Percentiles rank a stretch among this genome's conserved stretches.
Evolutionary conservation across 805 yeast genomes (phyloP).

Genomic region (Lipomyces kockii): DNA sequence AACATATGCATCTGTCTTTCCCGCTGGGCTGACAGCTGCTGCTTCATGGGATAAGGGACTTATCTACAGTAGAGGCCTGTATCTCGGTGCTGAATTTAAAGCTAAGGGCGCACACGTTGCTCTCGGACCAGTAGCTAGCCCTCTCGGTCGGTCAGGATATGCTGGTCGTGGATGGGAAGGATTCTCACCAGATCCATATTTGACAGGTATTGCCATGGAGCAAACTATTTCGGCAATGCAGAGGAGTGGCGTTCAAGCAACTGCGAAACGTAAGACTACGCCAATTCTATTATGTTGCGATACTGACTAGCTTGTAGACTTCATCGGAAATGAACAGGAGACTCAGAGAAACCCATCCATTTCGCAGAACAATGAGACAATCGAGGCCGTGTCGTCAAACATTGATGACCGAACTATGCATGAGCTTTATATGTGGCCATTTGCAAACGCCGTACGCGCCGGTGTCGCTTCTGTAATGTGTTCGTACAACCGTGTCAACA

Average conservation of each 20-base stretch:
- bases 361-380: constrained; percentile 38
- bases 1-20: constrained; percentile 59
- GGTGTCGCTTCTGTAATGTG: constrained; percentile 69
- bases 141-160: constrained; percentile 63
- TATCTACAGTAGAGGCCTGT: constrained; percentile 57
- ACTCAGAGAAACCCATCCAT: constrained; percentile 51
- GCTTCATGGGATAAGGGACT: constrained; percentile 61
- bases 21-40: constrained; percentile 62
- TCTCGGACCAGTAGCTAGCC: constrained; percentile 61
- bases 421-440: constrained; percentile 68
- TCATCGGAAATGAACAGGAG: constrained; percentile 67
- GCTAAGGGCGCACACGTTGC: constrained; percentile 20
- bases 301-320: constrained; percentile 39
- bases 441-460: constrained; percentile 63
- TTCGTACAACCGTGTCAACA: constrained; percentile 61
- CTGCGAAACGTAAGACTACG: constrained; percentile 40
- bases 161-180: constrained; percentile 72
- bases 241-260: constrained; percentile 61
- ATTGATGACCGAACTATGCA: constrained; percentile 66
- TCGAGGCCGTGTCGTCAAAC: constrained; percentile 54
- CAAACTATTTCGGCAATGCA: constrained; percentile 61
- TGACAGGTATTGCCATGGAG: constrained; percentile 60
- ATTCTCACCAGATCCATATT: constrained; percentile 64
- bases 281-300: not conserved
- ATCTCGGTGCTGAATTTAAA: constrained; percentile 60